Base-by-base conservation (phyloP, 306 rosid species). In the Lupinus albus region DNA sequence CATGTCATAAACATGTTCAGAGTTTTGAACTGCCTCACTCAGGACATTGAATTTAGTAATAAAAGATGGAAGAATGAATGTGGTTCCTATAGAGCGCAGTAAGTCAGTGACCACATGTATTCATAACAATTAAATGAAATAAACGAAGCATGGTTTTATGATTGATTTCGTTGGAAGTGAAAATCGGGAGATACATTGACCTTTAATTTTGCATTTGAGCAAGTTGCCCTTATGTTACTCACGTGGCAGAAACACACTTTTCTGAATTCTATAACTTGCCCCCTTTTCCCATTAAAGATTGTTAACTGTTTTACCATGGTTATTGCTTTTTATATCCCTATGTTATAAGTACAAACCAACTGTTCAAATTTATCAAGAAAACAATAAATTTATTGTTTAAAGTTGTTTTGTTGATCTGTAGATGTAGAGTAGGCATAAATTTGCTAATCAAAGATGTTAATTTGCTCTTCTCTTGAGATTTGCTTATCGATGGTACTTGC, bases 111-210 rank as follows among this genome's bases (percentile, higher is more conserved):
- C 30, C 13, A 11, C 14, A n/a, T 46, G 30, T 25, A 54, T 35
- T 62, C 25, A 13, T 41, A 36, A 47, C 46, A 10, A 38, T 36
- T 70, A 73, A 74, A 62, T 55, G 35, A 30, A 64, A 65, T 79
- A 28, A 20, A 46, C 20, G 39, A 41, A 15, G 52, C 67, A 68
- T 76, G 50, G 51, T 6, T 61, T 61, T 50, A 3, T 16, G 30
- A 1, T 4, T 25, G 30, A 4, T 2, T 25, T 25, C 30, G 0
- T 25, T 25, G 30, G 4, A 35, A 63, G 53, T 17, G 46, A 25
- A 35, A 73, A 58, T 13, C 17, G 53, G 45, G 49, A 46, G 42
- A 55, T 36, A 54, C 12, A 12, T 13, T 15, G 49, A 36, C 15
- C 44, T 48, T 61, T 17, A 13, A 15, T 56, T 72, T 78, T 65